Evolutionary conservation across 495 filamentous ascomycete species (phyloP).

Genomic region (Bacidia gigantensis): DNA sequence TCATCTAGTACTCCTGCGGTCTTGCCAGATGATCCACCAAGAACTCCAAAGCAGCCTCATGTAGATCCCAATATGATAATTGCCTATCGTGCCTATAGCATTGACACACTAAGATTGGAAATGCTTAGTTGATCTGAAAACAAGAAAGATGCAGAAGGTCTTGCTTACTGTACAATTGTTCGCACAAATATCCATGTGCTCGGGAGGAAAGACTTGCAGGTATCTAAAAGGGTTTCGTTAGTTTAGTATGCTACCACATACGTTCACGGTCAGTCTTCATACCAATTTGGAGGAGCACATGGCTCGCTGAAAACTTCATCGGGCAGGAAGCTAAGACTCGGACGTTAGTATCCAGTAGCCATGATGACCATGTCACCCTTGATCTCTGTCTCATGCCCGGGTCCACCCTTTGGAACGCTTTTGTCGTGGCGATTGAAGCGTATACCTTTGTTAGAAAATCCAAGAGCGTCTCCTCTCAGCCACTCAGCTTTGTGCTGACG

Average conservation of each 20-base stretch:
- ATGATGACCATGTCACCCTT: slow-evolving; percentile 66
- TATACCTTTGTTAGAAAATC: slow-evolving; percentile 50
- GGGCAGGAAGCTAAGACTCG: slow-evolving; percentile 59
- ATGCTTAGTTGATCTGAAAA: neutral
- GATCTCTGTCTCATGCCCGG: slow-evolving; percentile 47
- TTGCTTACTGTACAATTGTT: slow-evolving; percentile 55
- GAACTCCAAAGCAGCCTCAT: slow-evolving; percentile 73
- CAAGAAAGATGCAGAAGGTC: neutral
- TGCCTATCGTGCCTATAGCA: slow-evolving; percentile 49
- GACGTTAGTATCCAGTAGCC: slow-evolving; percentile 70
- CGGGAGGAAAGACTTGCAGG: slow-evolving; percentile 56
- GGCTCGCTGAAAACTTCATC: slow-evolving; percentile 53
- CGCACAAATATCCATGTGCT: slow-evolving; percentile 27
- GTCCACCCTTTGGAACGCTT: slow-evolving; percentile 60
- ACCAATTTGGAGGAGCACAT: slow-evolving; percentile 75
- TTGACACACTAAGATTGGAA: slow-evolving; percentile 41
- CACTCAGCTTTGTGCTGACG: slow-evolving; percentile 63
- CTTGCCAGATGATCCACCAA: slow-evolving; percentile 62
- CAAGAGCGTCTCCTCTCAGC: slow-evolving; percentile 65
- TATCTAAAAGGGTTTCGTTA: neutral
- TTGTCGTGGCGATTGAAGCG: slow-evolving; percentile 54
- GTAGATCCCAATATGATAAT: slow-evolving; percentile 84
- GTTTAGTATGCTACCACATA: neutral
- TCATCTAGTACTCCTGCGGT: slow-evolving; percentile 61
- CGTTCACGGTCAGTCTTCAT: slow-evolving; percentile 36